Evolutionary conservation across 441 rosid genomes (phyloP), one percentile per base, ranked within the genome.

Genomic region (Pelargonium cotyledonis): DNA sequence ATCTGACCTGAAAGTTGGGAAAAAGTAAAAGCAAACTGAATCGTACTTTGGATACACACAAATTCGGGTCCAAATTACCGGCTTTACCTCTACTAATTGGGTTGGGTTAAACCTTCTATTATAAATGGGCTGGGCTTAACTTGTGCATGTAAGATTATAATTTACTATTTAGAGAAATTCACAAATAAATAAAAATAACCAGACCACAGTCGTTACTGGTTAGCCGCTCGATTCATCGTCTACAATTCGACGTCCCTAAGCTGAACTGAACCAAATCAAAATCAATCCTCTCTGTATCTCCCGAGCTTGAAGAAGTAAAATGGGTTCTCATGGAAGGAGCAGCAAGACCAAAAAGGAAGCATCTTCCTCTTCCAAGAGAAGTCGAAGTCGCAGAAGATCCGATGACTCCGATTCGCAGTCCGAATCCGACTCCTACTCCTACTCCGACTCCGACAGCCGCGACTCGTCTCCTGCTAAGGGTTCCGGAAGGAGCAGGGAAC

Each of bases 331-430:
- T 23, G 26, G 63, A 4, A 18, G 35, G 63, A 73, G 72, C 26
- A 71, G 80, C 68, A 72, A 76, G 73, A 68, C 80, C 74, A 77
- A 76, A 65, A 76, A 73, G 65, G 81, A 67, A 31, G 66, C 43
- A 11, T 63, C 79, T 3, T 78, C 80, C 8, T 73, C 80, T 41
- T 73, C 77, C 4, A 75, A 66, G 29, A 66, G 71, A 60, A 71
- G 80, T 23, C 70, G 72, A n/a, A 71, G 68, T 49, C 66, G 79
- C 61, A 71, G 76, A 31, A 75, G 77, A 68, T 63, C 72, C 12
- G 71, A 80, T 49, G 72, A 70, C 19, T 77, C 80, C 9, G 80
- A 81, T 7, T 55, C 61, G 26, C 78, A 75, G 3, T 72, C 82
- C 14, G 80, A 72, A 1, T 74, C 83, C 10, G 78, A 68, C 1